Base-by-base conservation (phyloP, 768 basidiomycete genomes). In the Suillus hirtellus region DNA sequence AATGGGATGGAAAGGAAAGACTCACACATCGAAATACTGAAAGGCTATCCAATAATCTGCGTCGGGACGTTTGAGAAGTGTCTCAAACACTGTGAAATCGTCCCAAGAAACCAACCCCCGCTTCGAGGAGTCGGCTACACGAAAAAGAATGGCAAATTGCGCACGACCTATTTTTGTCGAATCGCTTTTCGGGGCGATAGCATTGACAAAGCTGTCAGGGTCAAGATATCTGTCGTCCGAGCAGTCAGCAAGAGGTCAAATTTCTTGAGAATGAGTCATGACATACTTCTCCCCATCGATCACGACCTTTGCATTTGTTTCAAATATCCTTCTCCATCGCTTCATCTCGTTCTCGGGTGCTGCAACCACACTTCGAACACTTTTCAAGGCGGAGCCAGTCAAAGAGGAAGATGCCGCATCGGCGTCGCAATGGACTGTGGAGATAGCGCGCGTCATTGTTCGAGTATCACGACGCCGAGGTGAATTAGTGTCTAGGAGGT, bases 1-100 rank as follows among this genome's bases (percentile, higher is more conserved):
- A n/a, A 50, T 34, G 46, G 64, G 50, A 52, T 37, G 11, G 5
- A n/a, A 35, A 37, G 3, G 27, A 37, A 35, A 60, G 11, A 84
- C 92, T 73, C 78, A 95, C 94, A 90, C 90, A 75, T 97, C 95
- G 75, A 96, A 97, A 73, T 93, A 96, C 73, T 92, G 89, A 81
- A 96, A 96, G 21, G 95, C 95, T 76, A 96, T 95, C 84, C 91
- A 93, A 76, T 96, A 96, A 75, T 98, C 95, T 37, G 96, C 96
- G 76, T 98, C 96, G 21, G 96, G 93, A 67, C 92, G 84, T 80
- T 98, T 95, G 70, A 96, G 78, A 66, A 93, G 79, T 19, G 95
- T 96, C 80, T 99, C 91, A 73, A 99, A 99, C 65, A 96, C 89
- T 7, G 88, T 89, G 69, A 97, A 99, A 76, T 99, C 97, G 70